Conservation (phyloP, 331 rosid species). For the Arachis monticola region DNA sequence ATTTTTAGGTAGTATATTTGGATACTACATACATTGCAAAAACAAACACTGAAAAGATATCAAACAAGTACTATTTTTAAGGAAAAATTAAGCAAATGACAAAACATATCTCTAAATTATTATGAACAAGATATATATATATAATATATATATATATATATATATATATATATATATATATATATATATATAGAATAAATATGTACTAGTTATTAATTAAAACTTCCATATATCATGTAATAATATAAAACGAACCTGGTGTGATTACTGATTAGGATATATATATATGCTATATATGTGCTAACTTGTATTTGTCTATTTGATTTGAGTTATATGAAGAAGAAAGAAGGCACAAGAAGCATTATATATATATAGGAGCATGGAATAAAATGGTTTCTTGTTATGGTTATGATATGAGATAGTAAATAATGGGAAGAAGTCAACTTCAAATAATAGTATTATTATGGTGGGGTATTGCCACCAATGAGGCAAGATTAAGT, state of each 20-base stretch:
- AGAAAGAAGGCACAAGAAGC: conserved; percentile 5
- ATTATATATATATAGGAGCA: conserved; percentile 20
- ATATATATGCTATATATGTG: not conserved
- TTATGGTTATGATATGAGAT: not conserved
- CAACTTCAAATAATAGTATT: conserved; percentile 27
- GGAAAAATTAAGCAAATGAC: no score
- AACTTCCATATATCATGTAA: no score
- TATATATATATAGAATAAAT: not conserved
- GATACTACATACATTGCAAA: no score
- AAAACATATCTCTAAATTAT: no score
- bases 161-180: no score
- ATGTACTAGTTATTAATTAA: not conserved
- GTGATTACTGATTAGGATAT: not conserved
- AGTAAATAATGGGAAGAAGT: not conserved
- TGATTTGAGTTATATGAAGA: not conserved
- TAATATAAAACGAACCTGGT: conserved; percentile 17
- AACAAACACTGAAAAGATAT: no score
- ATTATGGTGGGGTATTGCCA: conserved; percentile 31
- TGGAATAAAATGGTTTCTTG: not conserved
- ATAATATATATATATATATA: no score
- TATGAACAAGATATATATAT: no score
- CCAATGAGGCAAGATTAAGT: conserved; percentile 32
- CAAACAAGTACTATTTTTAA: no score
- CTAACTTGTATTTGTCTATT: not conserved
- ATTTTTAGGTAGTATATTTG: no score